Evolutionary conservation across 164 flowering plant species (phyloP).

Genomic region (Vitis cinerea): DNA sequence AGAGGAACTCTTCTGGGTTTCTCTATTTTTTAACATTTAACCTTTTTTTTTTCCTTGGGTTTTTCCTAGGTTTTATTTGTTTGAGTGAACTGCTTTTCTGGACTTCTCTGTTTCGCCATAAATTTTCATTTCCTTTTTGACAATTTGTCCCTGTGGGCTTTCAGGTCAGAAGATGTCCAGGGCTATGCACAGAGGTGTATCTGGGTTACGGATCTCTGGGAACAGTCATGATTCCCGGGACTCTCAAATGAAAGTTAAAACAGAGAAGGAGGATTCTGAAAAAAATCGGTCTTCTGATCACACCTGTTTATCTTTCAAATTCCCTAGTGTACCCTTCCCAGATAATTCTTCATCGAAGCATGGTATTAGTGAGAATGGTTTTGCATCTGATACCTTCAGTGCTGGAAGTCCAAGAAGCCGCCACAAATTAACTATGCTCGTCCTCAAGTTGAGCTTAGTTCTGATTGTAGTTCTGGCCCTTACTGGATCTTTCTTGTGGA

Average conservation of each 20-base stretch:
- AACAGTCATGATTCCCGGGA: constrained; percentile 49
- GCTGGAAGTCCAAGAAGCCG: constrained; percentile 48
- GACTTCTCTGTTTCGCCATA: neutral
- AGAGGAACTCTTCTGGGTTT: constrained; percentile 8
- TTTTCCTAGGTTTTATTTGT: neutral
- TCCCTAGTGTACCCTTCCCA: constrained; percentile 36
- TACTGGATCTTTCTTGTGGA: constrained; percentile 91
- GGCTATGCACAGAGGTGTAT: constrained; percentile 70
- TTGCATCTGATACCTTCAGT: constrained; percentile 49
- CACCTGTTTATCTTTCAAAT: constrained; percentile 32
- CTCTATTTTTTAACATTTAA: neutral
- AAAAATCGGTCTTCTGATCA: constrained; percentile 41
- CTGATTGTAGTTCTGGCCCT: constrained; percentile 69
- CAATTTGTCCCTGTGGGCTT: neutral
- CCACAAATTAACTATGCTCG: constrained; percentile 40
- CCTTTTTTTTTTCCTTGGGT: neutral
- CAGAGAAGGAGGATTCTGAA: constrained; percentile 60
- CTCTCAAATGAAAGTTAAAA: constrained; percentile 62
- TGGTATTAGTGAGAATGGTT: constrained; percentile 53
- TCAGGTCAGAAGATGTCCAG: constrained; percentile 58
- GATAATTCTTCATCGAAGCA: constrained; percentile 51
- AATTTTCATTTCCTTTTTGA: neutral
- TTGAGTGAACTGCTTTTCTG: neutral
- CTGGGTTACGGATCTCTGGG: constrained; percentile 48
- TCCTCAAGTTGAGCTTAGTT: constrained; percentile 65